Conservation (phyloP, 306 rosid species). For the Vigna reflexopilosa region DNA sequence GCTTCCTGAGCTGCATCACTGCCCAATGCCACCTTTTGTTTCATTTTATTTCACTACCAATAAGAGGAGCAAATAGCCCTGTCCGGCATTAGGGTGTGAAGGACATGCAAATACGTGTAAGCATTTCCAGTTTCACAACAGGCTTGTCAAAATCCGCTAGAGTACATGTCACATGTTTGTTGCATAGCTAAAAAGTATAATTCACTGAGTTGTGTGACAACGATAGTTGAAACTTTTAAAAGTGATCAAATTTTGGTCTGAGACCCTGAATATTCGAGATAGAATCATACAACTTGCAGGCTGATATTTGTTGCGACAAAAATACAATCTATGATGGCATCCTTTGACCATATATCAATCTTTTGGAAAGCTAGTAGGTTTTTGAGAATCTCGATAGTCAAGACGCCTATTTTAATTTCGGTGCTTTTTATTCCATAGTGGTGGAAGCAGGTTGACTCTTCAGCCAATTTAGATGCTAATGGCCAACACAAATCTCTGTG, state of each 20-base stretch:
- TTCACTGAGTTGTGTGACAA: constrained; percentile 26
- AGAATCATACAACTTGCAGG: constrained; percentile 36
- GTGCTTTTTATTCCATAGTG: constrained; percentile 44
- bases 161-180: constrained; percentile 19
- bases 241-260: constrained; percentile 10
- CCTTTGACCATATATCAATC: constrained; percentile 44
- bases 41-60: background rate
- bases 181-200: constrained; percentile 26
- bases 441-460: constrained; percentile 42
- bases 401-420: constrained; percentile 27
- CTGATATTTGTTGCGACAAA: constrained; percentile 41
- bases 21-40: constrained; percentile 39
- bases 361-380: constrained; percentile 30
- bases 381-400: constrained; percentile 36
- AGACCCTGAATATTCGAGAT: constrained; percentile 13
- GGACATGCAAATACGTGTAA: constrained; percentile 30
- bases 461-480: constrained; percentile 49
- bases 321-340: constrained; percentile 26
- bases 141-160: background rate
- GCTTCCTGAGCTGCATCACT: constrained; percentile 49
- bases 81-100: constrained; percentile 22
- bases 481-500: constrained; percentile 46
- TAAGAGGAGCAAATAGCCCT: background rate
- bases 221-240: constrained; percentile 23
- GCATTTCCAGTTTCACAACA: constrained; percentile 16